These are phyloP conservation scores for Podaxis sp. DNA, from an alignment of 768 basidiomycete genomes.

Conservation along the genomic window DNA sequence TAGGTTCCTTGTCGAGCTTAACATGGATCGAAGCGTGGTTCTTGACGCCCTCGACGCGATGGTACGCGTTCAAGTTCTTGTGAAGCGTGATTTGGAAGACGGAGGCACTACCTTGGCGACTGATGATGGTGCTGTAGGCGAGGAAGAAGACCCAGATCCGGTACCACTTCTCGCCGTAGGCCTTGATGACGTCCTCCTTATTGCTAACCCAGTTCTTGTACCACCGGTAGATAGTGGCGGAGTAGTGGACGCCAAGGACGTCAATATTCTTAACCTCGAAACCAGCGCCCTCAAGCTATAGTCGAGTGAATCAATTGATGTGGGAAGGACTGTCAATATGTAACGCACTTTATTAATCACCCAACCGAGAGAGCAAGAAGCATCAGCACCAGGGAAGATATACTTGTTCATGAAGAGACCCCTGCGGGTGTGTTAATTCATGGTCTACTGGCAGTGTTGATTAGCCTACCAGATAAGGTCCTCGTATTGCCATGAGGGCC, in stretches of 20 bases:
- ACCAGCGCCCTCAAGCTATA: slow-evolving; percentile 81
- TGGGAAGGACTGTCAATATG: background rate
- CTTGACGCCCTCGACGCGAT: slow-evolving; percentile 81
- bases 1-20: slow-evolving; percentile 48
- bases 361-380: slow-evolving; percentile 94
- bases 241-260: slow-evolving; percentile 96
- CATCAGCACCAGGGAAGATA: slow-evolving; percentile 98
- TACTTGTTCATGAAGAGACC: slow-evolving; percentile 99
- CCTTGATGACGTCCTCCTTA: slow-evolving; percentile 83
- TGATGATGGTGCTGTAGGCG: slow-evolving; percentile 83
- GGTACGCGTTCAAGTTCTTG: slow-evolving; percentile 97
- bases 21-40: slow-evolving; percentile 82
- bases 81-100: slow-evolving; percentile 98
- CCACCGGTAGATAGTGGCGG: slow-evolving; percentile 87
- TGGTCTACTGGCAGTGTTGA: background rate
- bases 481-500: slow-evolving; percentile 97
- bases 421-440: slow-evolving; percentile 36
- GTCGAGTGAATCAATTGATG: background rate
- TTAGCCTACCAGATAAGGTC: slow-evolving; percentile 83
- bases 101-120: slow-evolving; percentile 85
- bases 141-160: slow-evolving; percentile 97
- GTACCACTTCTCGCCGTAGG: slow-evolving; percentile 94
- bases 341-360: slow-evolving; percentile 60
- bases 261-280: slow-evolving; percentile 98
- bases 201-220: slow-evolving; percentile 97